Conservation (phyloP, 805 yeast genomes). For the Teunomyces cretensis region DNA sequence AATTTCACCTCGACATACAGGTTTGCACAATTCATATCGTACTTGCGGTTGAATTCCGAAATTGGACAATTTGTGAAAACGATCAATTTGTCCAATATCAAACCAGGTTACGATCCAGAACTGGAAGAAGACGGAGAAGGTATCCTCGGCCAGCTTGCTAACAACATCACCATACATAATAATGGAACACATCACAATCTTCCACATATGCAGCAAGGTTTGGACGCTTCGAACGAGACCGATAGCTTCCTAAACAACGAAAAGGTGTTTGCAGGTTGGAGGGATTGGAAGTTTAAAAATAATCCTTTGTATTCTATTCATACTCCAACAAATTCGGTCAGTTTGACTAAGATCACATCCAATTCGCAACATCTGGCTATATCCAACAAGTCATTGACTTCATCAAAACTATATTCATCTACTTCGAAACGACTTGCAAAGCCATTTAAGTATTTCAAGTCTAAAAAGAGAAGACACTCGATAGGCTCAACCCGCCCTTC, state of each 20-base stretch:
- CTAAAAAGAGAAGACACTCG: conserved; percentile 10
- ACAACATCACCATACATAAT: not conserved
- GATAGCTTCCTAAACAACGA: conserved; percentile 1
- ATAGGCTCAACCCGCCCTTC: not conserved
- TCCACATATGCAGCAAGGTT: not conserved
- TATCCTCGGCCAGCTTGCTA: not conserved
- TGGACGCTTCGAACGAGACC: not conserved
- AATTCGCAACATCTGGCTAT: conserved; percentile 16
- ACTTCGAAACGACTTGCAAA: conserved; percentile 16
- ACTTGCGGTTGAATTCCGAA: conserved; percentile 53
- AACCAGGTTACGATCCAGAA: conserved; percentile 28
- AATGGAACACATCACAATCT: conserved; percentile 1
- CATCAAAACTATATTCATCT: conserved; percentile 15
- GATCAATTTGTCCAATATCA: conserved; percentile 56
- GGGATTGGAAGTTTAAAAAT: conserved; percentile 82
- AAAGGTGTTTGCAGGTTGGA: conserved; percentile 74
- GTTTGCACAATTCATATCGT: conserved; percentile 75
- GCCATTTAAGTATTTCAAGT: conserved; percentile 20
- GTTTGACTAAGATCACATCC: conserved; percentile 14
- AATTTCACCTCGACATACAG: conserved; percentile 69
- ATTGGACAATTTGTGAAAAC: conserved; percentile 56
- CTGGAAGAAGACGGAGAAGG: conserved; percentile 14
- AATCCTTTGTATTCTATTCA: conserved; percentile 60
- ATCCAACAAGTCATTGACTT: conserved; percentile 15
- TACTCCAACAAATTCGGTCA: conserved; percentile 16